Conservation (phyloP, 768 basidiomycete species). For the Mycena albidolilacea region DNA sequence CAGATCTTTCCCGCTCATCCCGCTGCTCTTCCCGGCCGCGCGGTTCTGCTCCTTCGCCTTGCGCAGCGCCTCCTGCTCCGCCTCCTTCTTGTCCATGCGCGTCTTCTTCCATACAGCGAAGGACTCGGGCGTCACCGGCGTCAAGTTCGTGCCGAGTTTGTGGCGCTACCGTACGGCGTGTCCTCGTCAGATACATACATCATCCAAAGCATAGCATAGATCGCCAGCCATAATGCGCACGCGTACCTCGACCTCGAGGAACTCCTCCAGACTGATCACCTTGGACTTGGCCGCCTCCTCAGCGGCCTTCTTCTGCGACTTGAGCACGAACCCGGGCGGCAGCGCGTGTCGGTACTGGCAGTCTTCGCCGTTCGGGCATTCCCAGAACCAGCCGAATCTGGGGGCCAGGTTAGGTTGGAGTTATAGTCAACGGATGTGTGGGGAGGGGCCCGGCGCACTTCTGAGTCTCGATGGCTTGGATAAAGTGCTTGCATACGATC, state of each 20-base stretch:
- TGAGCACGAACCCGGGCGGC: slow-evolving; percentile 91
- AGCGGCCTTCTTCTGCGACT: slow-evolving; percentile 88
- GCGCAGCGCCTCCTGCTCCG: slow-evolving; percentile 84
- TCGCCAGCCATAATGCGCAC: too few relatives aligned
- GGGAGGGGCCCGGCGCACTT: slow-evolving; percentile 62
- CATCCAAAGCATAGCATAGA: too few relatives aligned
- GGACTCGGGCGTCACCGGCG: slow-evolving; percentile 92
- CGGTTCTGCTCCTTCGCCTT: slow-evolving; percentile 87
- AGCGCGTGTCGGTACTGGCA: slow-evolving; percentile 86
- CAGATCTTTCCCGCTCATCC: slow-evolving; percentile 97
- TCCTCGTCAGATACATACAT: neutral
- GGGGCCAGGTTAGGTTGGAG: neutral
- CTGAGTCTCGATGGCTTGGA: slow-evolving; percentile 94
- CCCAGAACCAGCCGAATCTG: slow-evolving; percentile 97
- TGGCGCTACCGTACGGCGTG: slow-evolving; percentile 74
- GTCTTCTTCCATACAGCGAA: slow-evolving; percentile 98
- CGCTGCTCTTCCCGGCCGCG: slow-evolving; percentile 90
- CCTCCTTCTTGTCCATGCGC: slow-evolving; percentile 94
- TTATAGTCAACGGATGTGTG: too few relatives aligned
- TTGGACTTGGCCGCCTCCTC: slow-evolving; percentile 94
- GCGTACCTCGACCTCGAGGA: slow-evolving; percentile 93
- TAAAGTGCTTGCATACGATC: slow-evolving; percentile 99
- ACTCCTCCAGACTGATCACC: slow-evolving; percentile 94
- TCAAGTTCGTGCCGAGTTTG: slow-evolving; percentile 91
- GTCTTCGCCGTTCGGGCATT: slow-evolving; percentile 91